Base-by-base conservation (phyloP, 2,329 filamentous ascomycete genomes). In the Pseudogymnoascus sp. region DNA sequence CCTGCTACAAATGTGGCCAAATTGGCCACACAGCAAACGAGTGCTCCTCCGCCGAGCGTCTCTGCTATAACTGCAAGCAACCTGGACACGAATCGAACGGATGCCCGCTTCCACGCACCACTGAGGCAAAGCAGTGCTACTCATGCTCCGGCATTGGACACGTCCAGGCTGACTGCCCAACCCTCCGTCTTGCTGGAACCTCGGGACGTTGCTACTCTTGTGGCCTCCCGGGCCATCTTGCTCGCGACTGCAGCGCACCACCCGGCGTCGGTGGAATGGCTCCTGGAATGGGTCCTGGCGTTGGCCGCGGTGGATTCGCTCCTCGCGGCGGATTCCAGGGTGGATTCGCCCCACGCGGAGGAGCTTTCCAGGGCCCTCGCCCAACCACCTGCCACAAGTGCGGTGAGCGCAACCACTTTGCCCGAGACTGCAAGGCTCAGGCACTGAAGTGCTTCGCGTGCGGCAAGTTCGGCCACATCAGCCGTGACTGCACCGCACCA, bases 101-200 rank as follows among this genome's bases (percentile, higher is more conserved):
- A 77, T 99, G 95, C 84, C 95, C 95, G 72, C 88, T 93, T 75
- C 95, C 95, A 73, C 89, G 95, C 77, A 97, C 93, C 66, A 97
- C 95, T 68, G 95, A 99, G 81, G 92, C 92, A 62, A 99, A 99
- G 87, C 95, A 99, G 83, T 99, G 95, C 86, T 99, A 99, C 78
- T 95, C 97, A 81, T 99, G 95, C 84, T 95, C 97, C 82, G 95
- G 95, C 65, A 86, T 97, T 66, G 95, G 95, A 70, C 95, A 99
- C 76, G 95, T 99, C 72, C 95, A 99, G 82, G 95, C 95, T 70
- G 95, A 99, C 78, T 99, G 95, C 85, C 95, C 95, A 72, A 97
- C 95, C 67, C 86, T 99, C 68, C 91, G 95, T 71, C 79, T 99
- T 76, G 89, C 88, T 71, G 85, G 88, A 67, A 88, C 88, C 65